phyloP scores from a whole-genome alignment of 805 yeast genomes.

The Cyberlindnera xishuangbannaensis region DNA sequence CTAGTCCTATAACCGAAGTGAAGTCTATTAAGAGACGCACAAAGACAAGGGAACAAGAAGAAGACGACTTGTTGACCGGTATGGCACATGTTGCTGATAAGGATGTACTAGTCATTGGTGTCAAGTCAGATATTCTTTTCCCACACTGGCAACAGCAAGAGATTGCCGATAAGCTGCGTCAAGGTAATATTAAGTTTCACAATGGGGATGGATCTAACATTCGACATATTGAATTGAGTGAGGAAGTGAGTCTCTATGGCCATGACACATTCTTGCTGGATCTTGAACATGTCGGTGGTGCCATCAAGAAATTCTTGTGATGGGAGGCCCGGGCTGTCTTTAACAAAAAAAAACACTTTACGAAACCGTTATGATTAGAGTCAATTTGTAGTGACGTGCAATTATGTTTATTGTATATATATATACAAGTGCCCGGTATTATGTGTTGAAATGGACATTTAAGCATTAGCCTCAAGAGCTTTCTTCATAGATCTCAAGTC shows the following conservation, averaged over 20 bases:
- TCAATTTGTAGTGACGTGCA: too few species aligned
- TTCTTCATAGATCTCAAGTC: constrained; percentile 23
- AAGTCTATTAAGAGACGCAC: constrained; percentile 45
- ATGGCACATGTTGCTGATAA: constrained; percentile 55
- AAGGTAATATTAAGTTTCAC: constrained; percentile 22
- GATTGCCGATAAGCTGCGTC: constrained; percentile 53
- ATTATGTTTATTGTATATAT: not conserved
- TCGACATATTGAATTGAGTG: constrained; percentile 67
- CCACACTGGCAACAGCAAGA: constrained; percentile 95
- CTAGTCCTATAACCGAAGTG: constrained; percentile 45
- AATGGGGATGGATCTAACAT: constrained; percentile 37
- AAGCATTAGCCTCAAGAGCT: constrained; percentile 14
- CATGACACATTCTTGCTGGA: constrained; percentile 88
- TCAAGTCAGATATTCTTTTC: constrained; percentile 86
- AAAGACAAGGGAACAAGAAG: constrained; percentile 48
- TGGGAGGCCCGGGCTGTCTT: too few species aligned
- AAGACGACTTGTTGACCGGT: constrained; percentile 60
- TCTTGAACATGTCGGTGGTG: constrained; percentile 72
- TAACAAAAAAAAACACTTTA: too few species aligned
- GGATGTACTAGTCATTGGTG: constrained; percentile 77
- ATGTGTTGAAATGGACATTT: not conserved
- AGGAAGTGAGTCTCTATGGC: constrained; percentile 75
- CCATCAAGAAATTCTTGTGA: constrained; percentile 56
- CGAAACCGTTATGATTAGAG: too few species aligned
- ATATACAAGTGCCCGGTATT: not conserved